Conservation (phyloP, 148 eudicot genomes). For the Camellia granthamiana region DNA sequence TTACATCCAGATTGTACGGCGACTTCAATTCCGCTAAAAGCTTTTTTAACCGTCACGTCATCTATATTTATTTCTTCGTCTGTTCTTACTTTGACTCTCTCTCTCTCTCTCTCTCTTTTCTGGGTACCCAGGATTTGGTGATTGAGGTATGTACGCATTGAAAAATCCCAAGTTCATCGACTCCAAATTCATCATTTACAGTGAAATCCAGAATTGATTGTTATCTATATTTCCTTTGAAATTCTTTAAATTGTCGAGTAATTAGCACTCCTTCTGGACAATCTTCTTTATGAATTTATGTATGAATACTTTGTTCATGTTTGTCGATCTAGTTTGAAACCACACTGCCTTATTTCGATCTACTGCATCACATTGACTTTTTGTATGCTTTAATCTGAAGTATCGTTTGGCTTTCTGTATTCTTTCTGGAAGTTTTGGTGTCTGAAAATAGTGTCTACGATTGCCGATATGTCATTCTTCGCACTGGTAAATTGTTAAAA, state of each 20-base stretch:
- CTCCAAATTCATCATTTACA: background rate
- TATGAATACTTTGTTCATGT: background rate
- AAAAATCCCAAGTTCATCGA: background rate
- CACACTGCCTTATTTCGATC: background rate
- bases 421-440: constrained; percentile 12
- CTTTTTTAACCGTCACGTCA: constrained; percentile 11
- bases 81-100: background rate
- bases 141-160: constrained; percentile 11
- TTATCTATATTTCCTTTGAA: background rate
- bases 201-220: background rate
- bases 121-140: background rate
- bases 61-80: background rate
- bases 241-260: background rate
- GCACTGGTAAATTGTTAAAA: background rate
- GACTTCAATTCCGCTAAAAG: background rate
- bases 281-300: background rate
- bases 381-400: background rate
- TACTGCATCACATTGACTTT: constrained; percentile 17
- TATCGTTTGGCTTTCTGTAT: constrained; percentile 6
- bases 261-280: background rate
- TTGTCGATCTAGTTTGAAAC: background rate
- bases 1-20: constrained; percentile 3
- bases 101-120: background rate
- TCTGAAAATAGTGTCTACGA: background rate
- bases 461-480: background rate